Percentiles rank a stretch among this genome's conserved stretches.
phyloP scores from a whole-genome alignment of 2,329 filamentous ascomycete species.

The Pseudomassariella vexata region DNA sequence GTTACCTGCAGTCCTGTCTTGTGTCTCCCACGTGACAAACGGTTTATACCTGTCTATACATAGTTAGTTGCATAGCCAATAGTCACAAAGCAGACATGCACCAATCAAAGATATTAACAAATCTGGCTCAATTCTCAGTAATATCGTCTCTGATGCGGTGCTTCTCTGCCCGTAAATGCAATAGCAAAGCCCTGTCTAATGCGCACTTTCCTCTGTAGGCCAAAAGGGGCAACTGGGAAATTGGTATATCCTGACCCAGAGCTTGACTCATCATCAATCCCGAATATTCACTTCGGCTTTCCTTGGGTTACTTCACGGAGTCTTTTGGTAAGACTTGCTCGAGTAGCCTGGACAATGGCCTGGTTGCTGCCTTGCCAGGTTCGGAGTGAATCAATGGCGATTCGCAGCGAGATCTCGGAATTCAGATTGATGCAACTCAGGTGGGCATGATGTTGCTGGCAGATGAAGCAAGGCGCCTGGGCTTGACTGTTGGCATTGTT shows the following conservation, averaged over 20 bases:
- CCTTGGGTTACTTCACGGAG: background rate
- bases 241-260: background rate
- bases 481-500: slow-evolving; percentile 4
- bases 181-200: too few species aligned
- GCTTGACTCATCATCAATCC: background rate
- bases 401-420: slow-evolving; percentile 19
- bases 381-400: slow-evolving; percentile 22
- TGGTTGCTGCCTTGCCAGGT: slow-evolving; percentile 4
- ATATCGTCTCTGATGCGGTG: too few species aligned
- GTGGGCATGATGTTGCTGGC: slow-evolving; percentile 9
- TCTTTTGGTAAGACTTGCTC: too few species aligned
- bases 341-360: slow-evolving; percentile 1
- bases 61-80: slow-evolving; percentile 12
- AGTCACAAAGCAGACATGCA: slow-evolving; percentile 7
- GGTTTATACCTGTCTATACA: too few species aligned
- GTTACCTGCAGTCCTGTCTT: slow-evolving; percentile 30
- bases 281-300: background rate
- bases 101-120: slow-evolving; percentile 1
- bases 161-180: too few species aligned
- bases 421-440: slow-evolving; percentile 17
- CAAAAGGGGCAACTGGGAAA: background rate
- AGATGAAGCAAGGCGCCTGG: slow-evolving; percentile 14
- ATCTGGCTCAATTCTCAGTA: background rate
- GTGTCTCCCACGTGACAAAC: slow-evolving; percentile 34
- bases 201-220: too few species aligned